Evolutionary conservation across 495 filamentous ascomycete genomes (phyloP).

Genomic region (Entonaema liquescens): DNA sequence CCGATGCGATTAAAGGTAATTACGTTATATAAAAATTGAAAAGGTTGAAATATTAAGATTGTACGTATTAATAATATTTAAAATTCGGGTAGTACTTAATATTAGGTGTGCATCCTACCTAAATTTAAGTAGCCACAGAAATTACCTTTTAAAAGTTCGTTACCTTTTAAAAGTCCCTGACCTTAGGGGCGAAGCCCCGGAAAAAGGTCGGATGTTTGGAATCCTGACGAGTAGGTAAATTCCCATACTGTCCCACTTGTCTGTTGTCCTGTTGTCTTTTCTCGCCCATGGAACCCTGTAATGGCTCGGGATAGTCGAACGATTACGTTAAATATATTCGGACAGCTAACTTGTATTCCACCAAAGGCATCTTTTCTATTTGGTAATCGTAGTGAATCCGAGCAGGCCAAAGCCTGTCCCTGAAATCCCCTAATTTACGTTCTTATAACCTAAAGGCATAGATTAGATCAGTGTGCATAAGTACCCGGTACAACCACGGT

Average conservation of each 20-base stretch:
- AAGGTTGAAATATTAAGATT: no score
- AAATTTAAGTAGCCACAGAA: no score
- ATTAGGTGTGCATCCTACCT: no score
- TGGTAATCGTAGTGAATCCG: conserved; percentile 52
- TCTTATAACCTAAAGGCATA: conserved; percentile 22
- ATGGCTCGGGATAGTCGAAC: conserved; percentile 53
- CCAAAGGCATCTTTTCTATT: conserved; percentile 54
- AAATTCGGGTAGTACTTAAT: no score
- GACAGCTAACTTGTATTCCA: conserved; percentile 46
- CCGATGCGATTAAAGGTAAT: no score
- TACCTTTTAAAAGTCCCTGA: no score
- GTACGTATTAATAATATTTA: no score
- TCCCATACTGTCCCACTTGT: conserved; percentile 25
- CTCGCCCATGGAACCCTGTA: conserved; percentile 40
- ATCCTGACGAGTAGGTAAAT: no score
- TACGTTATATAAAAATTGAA: no score
- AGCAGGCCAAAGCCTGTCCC: conserved; percentile 40
- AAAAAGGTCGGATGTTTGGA: no score
- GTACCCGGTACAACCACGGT: conserved; percentile 28
- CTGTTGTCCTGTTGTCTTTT: conserved; percentile 18
- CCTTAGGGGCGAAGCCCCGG: no score
- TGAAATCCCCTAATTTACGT: conserved; percentile 31
- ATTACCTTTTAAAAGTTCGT: no score
- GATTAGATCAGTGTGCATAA: conserved; percentile 36
- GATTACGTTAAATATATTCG: conserved; percentile 64